These are phyloP conservation scores for Spatholobus suberectus DNA, from an alignment of 306 rosid genomes.

Conservation along the genomic window DNA sequence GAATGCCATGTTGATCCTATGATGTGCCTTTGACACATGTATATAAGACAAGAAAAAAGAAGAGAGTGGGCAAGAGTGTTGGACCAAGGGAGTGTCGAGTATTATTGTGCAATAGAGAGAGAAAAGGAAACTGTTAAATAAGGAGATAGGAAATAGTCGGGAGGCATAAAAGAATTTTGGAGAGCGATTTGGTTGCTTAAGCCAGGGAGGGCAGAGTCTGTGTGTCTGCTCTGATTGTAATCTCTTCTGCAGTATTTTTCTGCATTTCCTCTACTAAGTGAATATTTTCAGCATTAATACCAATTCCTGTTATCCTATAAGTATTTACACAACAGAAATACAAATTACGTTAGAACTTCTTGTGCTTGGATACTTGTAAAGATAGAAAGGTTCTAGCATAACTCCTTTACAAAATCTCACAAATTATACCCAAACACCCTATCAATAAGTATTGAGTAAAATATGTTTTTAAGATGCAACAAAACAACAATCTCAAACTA, in stretches of 20 bases:
- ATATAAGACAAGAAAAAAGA: background rate
- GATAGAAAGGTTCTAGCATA: background rate
- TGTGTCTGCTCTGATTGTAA: background rate
- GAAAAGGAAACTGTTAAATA: background rate
- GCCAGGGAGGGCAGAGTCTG: background rate
- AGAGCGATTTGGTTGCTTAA: background rate
- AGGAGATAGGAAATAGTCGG: background rate
- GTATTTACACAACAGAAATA: background rate
- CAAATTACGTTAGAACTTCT: background rate
- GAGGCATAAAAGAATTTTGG: background rate
- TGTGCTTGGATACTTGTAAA: background rate
- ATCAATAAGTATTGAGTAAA: background rate
- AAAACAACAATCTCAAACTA: slow-evolving; percentile 16
- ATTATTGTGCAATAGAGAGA: background rate
- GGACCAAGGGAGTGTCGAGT: background rate
- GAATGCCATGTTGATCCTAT: background rate
- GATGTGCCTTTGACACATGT: background rate
- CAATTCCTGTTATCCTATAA: background rate
- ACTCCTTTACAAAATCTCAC: slow-evolving; percentile 2
- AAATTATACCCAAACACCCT: slow-evolving; percentile 3
- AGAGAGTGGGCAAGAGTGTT: background rate
- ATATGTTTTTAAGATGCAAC: slow-evolving; percentile 7
- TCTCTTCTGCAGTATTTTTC: background rate
- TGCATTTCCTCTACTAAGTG: background rate
- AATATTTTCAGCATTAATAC: slow-evolving; percentile 5